These are phyloP conservation scores for Epichloe festucae DNA, from an alignment of 2,329 filamentous ascomycete species.

Conservation along the genomic window DNA sequence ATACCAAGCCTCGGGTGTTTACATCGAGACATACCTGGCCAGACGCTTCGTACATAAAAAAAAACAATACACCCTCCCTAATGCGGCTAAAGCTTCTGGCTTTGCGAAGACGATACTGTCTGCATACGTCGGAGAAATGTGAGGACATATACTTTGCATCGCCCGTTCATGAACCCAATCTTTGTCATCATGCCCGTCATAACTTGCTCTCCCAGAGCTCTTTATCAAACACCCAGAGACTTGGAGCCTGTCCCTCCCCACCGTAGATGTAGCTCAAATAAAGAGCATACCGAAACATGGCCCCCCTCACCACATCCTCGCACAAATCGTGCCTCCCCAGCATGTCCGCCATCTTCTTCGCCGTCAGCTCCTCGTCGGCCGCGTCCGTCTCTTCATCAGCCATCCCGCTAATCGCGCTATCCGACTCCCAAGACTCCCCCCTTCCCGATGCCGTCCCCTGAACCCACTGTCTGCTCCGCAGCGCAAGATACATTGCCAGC, in stretches of 20 bases:
- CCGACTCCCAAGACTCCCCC: neutral
- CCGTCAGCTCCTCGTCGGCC: conserved; percentile 9
- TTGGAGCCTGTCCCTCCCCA: conserved; percentile 14
- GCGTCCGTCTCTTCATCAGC: conserved; percentile 4
- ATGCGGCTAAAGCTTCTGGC: neutral
- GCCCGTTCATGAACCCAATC: too few relatives aligned
- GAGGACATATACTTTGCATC: too few relatives aligned
- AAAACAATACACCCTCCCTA: neutral
- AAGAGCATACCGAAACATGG: conserved; percentile 22
- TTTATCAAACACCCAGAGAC: conserved; percentile 19
- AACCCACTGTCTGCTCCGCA: conserved; percentile 15
- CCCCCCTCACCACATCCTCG: conserved; percentile 13
- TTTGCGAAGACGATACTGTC: too few relatives aligned
- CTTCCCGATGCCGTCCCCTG: neutral
- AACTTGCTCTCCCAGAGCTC: conserved; percentile 7
- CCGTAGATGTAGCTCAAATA: conserved; percentile 21
- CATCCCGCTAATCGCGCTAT: conserved; percentile 6
- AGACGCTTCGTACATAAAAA: neutral
- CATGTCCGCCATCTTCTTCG: conserved; percentile 4
- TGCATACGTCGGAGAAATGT: too few relatives aligned
- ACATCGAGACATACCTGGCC: neutral
- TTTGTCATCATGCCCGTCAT: neutral
- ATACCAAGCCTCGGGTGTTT: neutral
- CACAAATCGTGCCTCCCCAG: conserved; percentile 12
- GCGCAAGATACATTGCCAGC: conserved; percentile 17